Percentiles rank a stretch among this genome's conserved stretches.
Conservation (phyloP, 78 protist genomes). For the Pigoraptor vietnamica region DNA sequence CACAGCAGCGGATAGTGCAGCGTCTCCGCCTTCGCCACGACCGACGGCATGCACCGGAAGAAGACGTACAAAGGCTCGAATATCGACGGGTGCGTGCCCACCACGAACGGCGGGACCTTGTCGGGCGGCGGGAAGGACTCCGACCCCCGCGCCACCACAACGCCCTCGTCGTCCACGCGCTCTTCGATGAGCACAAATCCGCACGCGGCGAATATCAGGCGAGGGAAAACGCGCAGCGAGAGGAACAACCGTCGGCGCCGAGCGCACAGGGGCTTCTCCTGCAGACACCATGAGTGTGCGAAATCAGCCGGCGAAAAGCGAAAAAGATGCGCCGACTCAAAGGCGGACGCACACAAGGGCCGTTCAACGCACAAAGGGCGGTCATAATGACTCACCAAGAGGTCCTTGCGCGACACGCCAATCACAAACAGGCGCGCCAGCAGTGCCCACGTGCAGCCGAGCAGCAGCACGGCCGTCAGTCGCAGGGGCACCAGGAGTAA, state of each 20-base stretch:
- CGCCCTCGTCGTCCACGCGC: not conserved
- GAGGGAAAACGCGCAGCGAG: not conserved
- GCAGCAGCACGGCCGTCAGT: not conserved
- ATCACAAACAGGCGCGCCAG: not conserved
- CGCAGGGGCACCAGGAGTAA: not conserved
- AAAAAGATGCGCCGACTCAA: not conserved
- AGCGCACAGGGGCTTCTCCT: not conserved
- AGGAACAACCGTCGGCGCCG: not conserved
- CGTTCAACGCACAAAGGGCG: no score
- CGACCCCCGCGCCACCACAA: not conserved
- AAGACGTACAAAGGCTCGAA: not conserved
- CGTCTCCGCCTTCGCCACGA: not conserved
- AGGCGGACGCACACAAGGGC: not conserved
- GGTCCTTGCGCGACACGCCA: not conserved
- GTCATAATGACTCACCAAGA: not conserved
- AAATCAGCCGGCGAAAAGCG: not conserved
- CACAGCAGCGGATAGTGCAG: not conserved
- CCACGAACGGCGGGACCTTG: not conserved
- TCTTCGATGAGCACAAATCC: not conserved
- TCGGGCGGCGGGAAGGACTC: not conserved
- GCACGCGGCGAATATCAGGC: not conserved
- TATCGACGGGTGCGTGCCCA: not conserved
- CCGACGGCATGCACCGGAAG: not conserved
- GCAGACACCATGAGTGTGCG: not conserved
- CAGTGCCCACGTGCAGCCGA: not conserved